phyloP scores from a whole-genome alignment of 140 eudicot species.

The Oenanthe javanica region DNA sequence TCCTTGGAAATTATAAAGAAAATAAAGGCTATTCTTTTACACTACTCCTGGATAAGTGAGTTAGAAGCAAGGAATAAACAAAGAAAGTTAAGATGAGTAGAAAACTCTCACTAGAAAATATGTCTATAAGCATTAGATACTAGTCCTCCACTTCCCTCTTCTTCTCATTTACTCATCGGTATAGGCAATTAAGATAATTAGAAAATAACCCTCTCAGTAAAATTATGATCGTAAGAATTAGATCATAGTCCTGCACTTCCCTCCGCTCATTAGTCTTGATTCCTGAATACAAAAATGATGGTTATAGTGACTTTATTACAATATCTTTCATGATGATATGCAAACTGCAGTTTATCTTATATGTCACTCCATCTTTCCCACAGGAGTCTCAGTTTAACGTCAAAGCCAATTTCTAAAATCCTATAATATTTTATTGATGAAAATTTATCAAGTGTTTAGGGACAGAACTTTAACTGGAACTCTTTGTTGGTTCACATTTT shows the following conservation, averaged over 20 bases:
- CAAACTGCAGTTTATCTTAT: neutral
- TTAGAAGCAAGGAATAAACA: neutral
- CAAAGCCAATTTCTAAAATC: neutral
- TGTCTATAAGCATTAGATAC: neutral
- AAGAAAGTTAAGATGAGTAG: neutral
- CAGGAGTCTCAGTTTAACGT: neutral
- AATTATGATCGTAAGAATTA: neutral
- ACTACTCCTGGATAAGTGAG: neutral
- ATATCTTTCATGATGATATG: neutral
- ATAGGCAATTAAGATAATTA: neutral
- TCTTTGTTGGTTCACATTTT: neutral
- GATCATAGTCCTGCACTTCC: neutral
- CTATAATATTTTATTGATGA: neutral
- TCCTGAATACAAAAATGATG: neutral
- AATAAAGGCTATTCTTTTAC: neutral
- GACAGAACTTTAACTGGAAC: neutral
- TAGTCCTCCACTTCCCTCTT: neutral
- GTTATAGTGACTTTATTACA: neutral
- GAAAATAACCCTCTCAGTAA: neutral
- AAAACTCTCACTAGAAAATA: neutral
- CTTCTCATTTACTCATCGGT: neutral
- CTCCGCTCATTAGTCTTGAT: neutral
- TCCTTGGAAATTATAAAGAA: neutral
- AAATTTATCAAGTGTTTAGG: neutral
- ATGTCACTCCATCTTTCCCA: neutral